These are phyloP conservation scores for Populus trichocarpa DNA, from an alignment of 441 rosid genomes.

Conservation along the genomic window DNA sequence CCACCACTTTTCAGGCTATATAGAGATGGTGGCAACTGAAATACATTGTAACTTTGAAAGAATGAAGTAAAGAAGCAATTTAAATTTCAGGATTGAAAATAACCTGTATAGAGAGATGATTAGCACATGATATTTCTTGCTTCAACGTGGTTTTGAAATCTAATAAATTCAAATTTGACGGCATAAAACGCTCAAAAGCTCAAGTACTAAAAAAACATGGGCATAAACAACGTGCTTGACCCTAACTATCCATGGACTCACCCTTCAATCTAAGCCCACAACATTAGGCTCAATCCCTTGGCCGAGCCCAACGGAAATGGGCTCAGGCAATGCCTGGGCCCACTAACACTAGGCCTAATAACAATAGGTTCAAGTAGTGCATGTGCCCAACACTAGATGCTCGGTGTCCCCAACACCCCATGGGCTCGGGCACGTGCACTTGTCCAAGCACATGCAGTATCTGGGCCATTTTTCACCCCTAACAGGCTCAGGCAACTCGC, in stretches of 20 bases:
- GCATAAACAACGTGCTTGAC: fast-evolving
- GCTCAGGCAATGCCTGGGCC: fast-evolving
- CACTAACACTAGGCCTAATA: no score
- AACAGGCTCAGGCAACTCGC: fast-evolving
- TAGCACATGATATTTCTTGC: constrained; percentile 98
- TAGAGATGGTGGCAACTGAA: background rate
- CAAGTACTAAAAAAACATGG: no score
- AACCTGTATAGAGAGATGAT: constrained; percentile 91
- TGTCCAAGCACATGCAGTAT: no score
- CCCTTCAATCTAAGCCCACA: no score
- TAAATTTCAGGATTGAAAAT: background rate
- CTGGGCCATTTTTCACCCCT: fast-evolving
- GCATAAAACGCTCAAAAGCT: no score
- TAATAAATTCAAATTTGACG: no score
- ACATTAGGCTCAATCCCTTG: no score
- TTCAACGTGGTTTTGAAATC: constrained; percentile 84
- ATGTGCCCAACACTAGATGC: no score
- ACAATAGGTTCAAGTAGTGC: no score
- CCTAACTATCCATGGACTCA: no score
- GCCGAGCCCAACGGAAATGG: no score
- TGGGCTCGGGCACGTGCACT: fast-evolving
- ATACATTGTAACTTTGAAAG: background rate
- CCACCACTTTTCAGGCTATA: background rate
- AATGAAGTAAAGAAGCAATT: background rate
- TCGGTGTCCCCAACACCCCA: fast-evolving